Conservation (phyloP, 768 basidiomycete species). For the Kwoniella bestiolae region DNA sequence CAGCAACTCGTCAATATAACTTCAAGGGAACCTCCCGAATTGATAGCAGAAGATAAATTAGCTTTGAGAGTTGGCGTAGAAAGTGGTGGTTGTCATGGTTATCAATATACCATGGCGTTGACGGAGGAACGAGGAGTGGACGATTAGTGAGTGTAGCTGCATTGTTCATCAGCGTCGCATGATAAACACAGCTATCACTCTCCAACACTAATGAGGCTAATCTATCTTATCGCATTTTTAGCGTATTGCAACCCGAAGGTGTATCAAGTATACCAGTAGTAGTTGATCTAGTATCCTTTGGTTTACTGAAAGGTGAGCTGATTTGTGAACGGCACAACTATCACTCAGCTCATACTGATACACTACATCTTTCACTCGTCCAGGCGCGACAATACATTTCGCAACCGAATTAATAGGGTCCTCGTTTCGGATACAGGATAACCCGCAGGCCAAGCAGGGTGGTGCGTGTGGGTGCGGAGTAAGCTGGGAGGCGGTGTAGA, state of each 20-base stretch:
- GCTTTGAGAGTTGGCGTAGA: constrained; percentile 84
- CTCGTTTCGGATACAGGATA: constrained; percentile 78
- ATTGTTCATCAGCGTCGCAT: no score
- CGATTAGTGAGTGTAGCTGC: constrained; percentile 73
- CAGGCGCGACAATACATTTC: constrained; percentile 80
- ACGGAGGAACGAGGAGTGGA: constrained; percentile 68
- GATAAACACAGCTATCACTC: no score
- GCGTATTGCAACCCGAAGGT: constrained; percentile 46
- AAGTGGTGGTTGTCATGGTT: constrained; percentile 95
- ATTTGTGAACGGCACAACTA: no score
- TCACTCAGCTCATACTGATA: not conserved
- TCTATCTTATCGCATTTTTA: constrained; percentile 13
- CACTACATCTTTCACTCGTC: not conserved
- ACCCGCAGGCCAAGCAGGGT: constrained; percentile 84
- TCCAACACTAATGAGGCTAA: no score
- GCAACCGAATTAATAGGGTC: constrained; percentile 94
- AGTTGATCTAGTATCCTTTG: constrained; percentile 83
- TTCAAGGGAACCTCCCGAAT: constrained; percentile 65
- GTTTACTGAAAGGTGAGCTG: constrained; percentile 71
- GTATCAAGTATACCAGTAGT: constrained; percentile 61
- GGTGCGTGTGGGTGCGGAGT: constrained; percentile 93
- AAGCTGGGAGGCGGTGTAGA: constrained; percentile 78
- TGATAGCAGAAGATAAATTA: constrained; percentile 59
- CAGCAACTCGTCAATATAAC: constrained; percentile 81
- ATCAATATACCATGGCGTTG: constrained; percentile 91